Conservation (phyloP, 768 basidiomycete species). For the Coprinopsis sp. region DNA sequence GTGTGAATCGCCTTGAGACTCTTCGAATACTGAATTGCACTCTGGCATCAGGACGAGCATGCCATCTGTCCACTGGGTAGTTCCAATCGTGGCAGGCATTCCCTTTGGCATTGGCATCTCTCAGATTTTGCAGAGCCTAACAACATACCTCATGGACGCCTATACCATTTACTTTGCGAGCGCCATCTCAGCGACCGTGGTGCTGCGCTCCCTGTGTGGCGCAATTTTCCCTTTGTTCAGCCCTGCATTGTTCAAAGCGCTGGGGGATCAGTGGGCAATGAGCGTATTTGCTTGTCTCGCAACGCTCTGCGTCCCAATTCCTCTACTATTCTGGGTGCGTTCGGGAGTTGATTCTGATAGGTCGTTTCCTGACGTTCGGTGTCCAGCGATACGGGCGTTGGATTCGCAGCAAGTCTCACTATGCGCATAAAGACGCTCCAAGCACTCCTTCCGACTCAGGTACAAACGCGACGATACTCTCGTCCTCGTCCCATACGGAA, state of each 20-base stretch:
- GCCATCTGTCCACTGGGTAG: constrained; percentile 58
- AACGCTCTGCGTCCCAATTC: constrained; percentile 49
- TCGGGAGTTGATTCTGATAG: background rate
- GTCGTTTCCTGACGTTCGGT: constrained; percentile 6
- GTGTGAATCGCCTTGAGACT: constrained; percentile 15
- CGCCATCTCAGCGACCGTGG: constrained; percentile 64
- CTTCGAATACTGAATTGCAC: too few species aligned
- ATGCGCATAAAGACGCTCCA: constrained; percentile 37
- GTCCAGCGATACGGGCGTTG: constrained; percentile 47
- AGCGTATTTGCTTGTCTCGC: constrained; percentile 51
- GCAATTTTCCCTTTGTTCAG: constrained; percentile 60
- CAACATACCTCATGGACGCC: constrained; percentile 68
- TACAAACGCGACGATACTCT: constrained; percentile 13
- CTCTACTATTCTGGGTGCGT: constrained; percentile 52
- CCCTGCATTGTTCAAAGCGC: constrained; percentile 43
- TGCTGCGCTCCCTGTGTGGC: constrained; percentile 59
- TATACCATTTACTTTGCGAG: constrained; percentile 65
- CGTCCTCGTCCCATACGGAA: constrained; percentile 17
- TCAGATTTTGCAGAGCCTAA: constrained; percentile 60
- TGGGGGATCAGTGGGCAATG: constrained; percentile 54
- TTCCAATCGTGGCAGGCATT: constrained; percentile 59
- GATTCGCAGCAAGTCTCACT: constrained; percentile 42
- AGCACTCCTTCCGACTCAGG: constrained; percentile 19
- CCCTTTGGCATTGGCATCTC: constrained; percentile 66
- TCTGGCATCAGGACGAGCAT: constrained; percentile 38